Evolutionary conservation across 176 grass and related monocot species (phyloP).

Genomic region (Luzula sylvatica): DNA sequence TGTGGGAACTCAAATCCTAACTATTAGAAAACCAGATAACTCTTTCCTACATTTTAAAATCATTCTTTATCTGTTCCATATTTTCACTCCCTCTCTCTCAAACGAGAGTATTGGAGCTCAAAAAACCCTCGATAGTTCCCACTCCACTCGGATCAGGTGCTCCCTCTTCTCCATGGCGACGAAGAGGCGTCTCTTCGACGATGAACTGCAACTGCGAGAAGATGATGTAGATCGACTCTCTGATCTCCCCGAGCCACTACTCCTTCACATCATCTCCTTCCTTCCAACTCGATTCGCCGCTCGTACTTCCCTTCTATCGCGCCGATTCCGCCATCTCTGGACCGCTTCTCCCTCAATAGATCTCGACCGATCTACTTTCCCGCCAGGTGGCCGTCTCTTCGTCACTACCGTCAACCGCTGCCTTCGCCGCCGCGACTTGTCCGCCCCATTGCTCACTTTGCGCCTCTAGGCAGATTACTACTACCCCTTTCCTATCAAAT

Average conservation of each 20-base stretch:
- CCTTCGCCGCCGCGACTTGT: background rate
- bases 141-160: too few species aligned
- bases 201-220: too few species aligned
- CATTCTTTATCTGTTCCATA: too few species aligned
- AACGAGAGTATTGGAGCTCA: too few species aligned
- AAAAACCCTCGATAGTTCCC: too few species aligned
- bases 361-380: background rate
- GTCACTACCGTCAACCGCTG: background rate
- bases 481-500: background rate
- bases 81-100: too few species aligned
- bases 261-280: conserved; percentile 6
- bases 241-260: background rate
- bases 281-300: background rate
- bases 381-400: background rate
- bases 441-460: background rate
- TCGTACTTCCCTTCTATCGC: background rate
- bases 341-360: background rate
- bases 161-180: too few species aligned
- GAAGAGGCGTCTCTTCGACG: too few species aligned
- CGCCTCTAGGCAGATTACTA: background rate
- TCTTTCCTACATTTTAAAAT: too few species aligned
- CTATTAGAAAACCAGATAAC: too few species aligned
- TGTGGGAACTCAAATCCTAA: too few species aligned
- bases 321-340: conserved; percentile 1
- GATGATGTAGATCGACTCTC: background rate